Evolutionary conservation across 805 yeast species (phyloP).

Genomic region (Jamesozyma rosinii): DNA sequence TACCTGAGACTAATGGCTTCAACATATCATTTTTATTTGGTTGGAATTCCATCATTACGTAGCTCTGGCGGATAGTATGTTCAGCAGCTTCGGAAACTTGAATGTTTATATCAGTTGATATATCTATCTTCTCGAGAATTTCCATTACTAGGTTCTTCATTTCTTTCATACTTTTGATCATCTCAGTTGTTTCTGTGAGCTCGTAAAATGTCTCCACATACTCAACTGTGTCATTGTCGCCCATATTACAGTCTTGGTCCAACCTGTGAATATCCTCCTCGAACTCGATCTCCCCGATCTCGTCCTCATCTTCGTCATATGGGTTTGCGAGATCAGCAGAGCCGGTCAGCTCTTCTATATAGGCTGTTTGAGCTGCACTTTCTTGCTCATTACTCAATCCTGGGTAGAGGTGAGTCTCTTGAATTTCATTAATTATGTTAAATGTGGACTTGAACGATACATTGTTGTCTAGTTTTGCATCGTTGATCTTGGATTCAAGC

Average conservation of each 20-base stretch:
- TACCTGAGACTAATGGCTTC: background rate
- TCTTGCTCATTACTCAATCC: background rate
- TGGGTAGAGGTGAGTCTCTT: too few species aligned
- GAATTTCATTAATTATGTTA: slow-evolving; percentile 3
- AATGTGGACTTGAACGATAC: background rate
- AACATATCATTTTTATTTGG: background rate
- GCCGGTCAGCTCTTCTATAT: slow-evolving; percentile 13
- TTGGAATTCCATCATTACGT: background rate
- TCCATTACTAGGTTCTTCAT: background rate
- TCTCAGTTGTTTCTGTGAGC: background rate
- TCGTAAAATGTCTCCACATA: slow-evolving; percentile 1
- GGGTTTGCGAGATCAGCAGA: slow-evolving; percentile 10
- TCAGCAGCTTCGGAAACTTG: background rate
- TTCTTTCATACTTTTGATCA: background rate
- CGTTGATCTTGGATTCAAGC: background rate
- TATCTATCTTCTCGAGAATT: background rate
- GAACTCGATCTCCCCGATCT: slow-evolving; percentile 1
- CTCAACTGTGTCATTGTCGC: background rate
- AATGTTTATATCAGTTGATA: background rate
- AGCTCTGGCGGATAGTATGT: background rate
- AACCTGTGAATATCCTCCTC: background rate
- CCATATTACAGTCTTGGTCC: background rate
- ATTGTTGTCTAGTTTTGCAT: slow-evolving; percentile 1
- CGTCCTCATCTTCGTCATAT: slow-evolving; percentile 7
- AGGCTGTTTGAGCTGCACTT: slow-evolving; percentile 13